phyloP scores from a whole-genome alignment of 148 eudicot genomes.

The Cornus controversa region DNA sequence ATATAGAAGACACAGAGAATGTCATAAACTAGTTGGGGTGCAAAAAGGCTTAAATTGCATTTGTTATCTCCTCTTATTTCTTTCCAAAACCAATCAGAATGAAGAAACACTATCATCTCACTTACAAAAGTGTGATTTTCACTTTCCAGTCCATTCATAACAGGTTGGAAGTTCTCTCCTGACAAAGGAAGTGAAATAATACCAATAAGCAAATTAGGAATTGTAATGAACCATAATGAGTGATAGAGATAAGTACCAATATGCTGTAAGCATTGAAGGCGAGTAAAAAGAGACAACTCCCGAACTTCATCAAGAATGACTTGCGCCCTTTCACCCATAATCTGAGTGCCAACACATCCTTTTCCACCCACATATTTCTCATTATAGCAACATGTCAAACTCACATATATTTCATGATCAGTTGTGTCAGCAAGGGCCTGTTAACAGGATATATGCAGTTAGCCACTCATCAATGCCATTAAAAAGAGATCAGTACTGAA shows the following conservation, averaged over 20 bases:
- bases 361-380: constrained; percentile 59
- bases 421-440: constrained; percentile 82
- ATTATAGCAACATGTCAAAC: constrained; percentile 68
- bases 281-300: constrained; percentile 65
- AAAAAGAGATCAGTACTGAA: not conserved
- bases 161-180: constrained; percentile 83
- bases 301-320: constrained; percentile 84
- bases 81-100: constrained; percentile 1
- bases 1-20: not conserved
- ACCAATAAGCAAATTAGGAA: constrained; percentile 12
- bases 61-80: not conserved
- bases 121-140: constrained; percentile 70
- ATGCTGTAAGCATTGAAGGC: constrained; percentile 71
- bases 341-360: constrained; percentile 95
- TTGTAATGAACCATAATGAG: not conserved
- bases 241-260: constrained; percentile 51
- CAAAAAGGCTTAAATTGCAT: not conserved
- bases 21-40: not conserved
- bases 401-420: constrained; percentile 85
- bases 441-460: constrained; percentile 8
- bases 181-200: constrained; percentile 17
- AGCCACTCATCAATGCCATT: not conserved
- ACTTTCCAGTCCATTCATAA: constrained; percentile 74
- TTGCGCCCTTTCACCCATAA: constrained; percentile 84
- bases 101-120: constrained; percentile 15